Evolutionary conservation across 345 rosid genomes (phyloP).

Genomic region (Atalantia buxifolia): DNA sequence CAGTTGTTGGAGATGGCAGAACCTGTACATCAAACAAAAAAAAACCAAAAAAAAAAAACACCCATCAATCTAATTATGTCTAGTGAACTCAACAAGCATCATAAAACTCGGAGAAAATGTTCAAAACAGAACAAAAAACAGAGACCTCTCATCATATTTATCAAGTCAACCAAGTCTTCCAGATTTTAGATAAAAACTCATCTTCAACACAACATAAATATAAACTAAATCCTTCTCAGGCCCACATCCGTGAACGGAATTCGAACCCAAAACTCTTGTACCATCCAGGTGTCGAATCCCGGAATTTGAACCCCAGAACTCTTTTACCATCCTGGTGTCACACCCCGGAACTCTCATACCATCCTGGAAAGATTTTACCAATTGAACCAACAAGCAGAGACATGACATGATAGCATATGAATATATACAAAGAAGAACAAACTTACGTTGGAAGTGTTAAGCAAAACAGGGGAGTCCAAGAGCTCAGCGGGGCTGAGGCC

Average conservation of each 20-base stretch:
- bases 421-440: background rate
- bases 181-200: background rate
- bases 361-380: no score
- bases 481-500: slow-evolving; percentile 81
- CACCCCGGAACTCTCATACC: no score
- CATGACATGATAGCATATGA: background rate
- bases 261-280: no score
- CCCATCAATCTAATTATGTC: slow-evolving; percentile 4
- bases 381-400: background rate
- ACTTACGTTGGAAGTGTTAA: slow-evolving; percentile 61
- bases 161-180: slow-evolving; percentile 2
- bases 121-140: background rate
- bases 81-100: background rate
- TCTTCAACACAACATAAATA: no score
- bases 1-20: slow-evolving; percentile 90
- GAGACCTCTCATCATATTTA: background rate
- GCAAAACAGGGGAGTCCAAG: slow-evolving; percentile 81
- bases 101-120: background rate
- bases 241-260: no score
- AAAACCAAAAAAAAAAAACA: background rate
- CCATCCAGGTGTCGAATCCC: no score
- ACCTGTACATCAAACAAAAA: slow-evolving; percentile 38
- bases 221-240: no score
- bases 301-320: no score
- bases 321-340: no score